Conservation (phyloP, 2,329 filamentous ascomycete species). For the Verruconis gallopava region DNA sequence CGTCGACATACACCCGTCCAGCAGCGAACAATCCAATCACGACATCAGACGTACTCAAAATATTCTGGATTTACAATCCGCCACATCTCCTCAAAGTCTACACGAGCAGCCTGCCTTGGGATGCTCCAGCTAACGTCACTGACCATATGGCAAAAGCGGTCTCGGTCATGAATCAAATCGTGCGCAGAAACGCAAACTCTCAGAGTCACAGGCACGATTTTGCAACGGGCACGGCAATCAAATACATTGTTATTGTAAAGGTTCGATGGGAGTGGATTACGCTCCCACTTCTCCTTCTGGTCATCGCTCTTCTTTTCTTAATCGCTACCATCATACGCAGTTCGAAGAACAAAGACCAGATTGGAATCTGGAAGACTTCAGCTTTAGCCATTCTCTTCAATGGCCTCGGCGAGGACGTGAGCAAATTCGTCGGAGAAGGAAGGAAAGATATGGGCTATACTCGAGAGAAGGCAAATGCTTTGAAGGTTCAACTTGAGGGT, state of each 20-base stretch:
- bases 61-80: neutral
- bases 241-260: slow-evolving; percentile 11
- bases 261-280: slow-evolving; percentile 19
- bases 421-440: neutral
- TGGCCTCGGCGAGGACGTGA: slow-evolving; percentile 13
- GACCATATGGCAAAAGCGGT: slow-evolving; percentile 6
- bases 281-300: slow-evolving; percentile 16
- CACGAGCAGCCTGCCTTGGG: neutral
- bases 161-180: neutral
- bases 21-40: neutral
- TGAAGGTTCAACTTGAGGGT: slow-evolving; percentile 4
- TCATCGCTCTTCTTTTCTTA: slow-evolving; percentile 17
- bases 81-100: neutral
- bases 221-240: slow-evolving; percentile 10
- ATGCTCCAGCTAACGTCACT: slow-evolving; percentile 14
- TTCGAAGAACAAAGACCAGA: slow-evolving; percentile 10
- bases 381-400: slow-evolving; percentile 20
- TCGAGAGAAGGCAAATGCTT: neutral
- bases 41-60: neutral
- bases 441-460: neutral
- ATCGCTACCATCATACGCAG: slow-evolving; percentile 17
- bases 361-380: slow-evolving; percentile 21
- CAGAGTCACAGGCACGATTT: neutral
- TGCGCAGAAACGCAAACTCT: neutral
- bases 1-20: neutral